phyloP scores from a whole-genome alignment of 2,329 filamentous ascomycete genomes.

The Alternaria infectoria region DNA sequence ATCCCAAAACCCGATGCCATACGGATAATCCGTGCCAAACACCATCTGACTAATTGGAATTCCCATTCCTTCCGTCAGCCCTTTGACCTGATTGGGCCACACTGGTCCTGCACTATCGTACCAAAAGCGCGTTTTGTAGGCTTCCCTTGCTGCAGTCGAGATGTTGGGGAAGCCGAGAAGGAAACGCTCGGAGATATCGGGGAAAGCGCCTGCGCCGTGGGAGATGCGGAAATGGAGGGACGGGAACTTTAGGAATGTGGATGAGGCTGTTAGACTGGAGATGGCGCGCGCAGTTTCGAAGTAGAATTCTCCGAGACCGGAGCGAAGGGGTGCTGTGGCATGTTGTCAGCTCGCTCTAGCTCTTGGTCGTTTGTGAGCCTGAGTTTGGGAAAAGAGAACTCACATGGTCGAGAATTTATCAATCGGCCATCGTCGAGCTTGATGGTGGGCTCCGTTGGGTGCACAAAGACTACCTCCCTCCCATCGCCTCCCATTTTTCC shows the following conservation, averaged over 20 bases:
- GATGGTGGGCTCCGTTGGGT: slow-evolving; percentile 45
- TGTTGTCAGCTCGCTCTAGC: background rate
- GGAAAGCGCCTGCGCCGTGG: slow-evolving; percentile 47
- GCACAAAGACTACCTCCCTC: slow-evolving; percentile 42
- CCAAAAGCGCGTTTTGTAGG: slow-evolving; percentile 42
- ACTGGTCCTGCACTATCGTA: slow-evolving; percentile 49
- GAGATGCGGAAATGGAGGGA: slow-evolving; percentile 44
- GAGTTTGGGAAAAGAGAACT: slow-evolving; percentile 4
- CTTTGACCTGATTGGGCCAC: slow-evolving; percentile 46
- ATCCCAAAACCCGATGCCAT: slow-evolving; percentile 48
- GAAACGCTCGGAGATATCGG: slow-evolving; percentile 45
- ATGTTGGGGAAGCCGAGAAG: slow-evolving; percentile 39
- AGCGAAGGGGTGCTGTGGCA: slow-evolving; percentile 38
- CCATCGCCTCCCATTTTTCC: slow-evolving; percentile 8
- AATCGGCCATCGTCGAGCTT: slow-evolving; percentile 33
- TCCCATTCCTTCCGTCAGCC: slow-evolving; percentile 41
- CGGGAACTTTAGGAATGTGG: slow-evolving; percentile 36
- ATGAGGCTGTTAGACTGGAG: slow-evolving; percentile 39
- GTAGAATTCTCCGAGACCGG: slow-evolving; percentile 47
- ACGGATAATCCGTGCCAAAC: slow-evolving; percentile 49
- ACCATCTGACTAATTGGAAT: slow-evolving; percentile 40
- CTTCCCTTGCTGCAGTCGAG: slow-evolving; percentile 31
- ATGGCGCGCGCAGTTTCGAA: slow-evolving; percentile 47
- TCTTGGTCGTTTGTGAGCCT: background rate
- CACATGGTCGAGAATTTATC: slow-evolving; percentile 41